A percentile compares a stretch with the other conserved stretches of the same genome.
Evolutionary conservation across 23 red algal genomes (phyloP).

Genomic region (Gracilaria gracilis): DNA sequence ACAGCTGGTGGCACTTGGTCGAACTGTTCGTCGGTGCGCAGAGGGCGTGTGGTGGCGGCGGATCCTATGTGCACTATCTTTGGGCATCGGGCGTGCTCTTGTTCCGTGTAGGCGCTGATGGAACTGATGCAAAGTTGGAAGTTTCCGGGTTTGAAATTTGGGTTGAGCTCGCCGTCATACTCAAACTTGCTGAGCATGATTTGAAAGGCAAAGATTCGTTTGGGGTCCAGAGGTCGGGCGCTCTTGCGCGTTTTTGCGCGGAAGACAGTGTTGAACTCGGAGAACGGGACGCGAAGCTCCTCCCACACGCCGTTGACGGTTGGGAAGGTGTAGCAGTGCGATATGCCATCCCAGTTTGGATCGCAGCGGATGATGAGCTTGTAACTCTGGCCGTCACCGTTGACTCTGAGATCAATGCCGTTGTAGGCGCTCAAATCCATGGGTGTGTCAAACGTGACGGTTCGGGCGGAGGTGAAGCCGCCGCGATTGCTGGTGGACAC

Average conservation of each 20-base stretch:
- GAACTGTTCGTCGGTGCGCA: slow-evolving; percentile 72
- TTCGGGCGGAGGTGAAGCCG: slow-evolving; percentile 88
- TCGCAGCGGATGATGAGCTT: slow-evolving; percentile 98
- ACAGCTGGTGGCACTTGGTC: slow-evolving; percentile 67
- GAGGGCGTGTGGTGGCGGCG: slow-evolving; percentile 81
- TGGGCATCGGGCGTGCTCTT: slow-evolving; percentile 34
- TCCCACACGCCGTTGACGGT: slow-evolving; percentile 69
- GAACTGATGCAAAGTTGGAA: slow-evolving; percentile 76
- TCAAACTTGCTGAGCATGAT: slow-evolving; percentile 99
- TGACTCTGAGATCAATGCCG: slow-evolving; percentile 80
- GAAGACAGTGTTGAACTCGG: slow-evolving; percentile 88
- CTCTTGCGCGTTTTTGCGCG: slow-evolving; percentile 72
- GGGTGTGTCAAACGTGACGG: slow-evolving; percentile 72
- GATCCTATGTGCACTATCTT: slow-evolving; percentile 76
- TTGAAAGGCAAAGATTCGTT: slow-evolving; percentile 80
- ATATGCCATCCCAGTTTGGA: slow-evolving; percentile 90
- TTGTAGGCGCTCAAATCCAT: slow-evolving; percentile 74
- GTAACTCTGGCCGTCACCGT: slow-evolving; percentile 94
- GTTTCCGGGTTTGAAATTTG: slow-evolving; percentile 66
- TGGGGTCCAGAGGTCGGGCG: slow-evolving; percentile 52
- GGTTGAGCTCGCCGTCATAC: slow-evolving; percentile 96
- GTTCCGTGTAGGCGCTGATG: slow-evolving; percentile 62
- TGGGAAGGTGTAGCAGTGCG: slow-evolving; percentile 86
- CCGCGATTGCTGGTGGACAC: slow-evolving; percentile 84
- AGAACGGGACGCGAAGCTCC: slow-evolving; percentile 81